Conservation (phyloP, 1,284 basidiomycete species). For the Trichosporon sp. region DNA sequence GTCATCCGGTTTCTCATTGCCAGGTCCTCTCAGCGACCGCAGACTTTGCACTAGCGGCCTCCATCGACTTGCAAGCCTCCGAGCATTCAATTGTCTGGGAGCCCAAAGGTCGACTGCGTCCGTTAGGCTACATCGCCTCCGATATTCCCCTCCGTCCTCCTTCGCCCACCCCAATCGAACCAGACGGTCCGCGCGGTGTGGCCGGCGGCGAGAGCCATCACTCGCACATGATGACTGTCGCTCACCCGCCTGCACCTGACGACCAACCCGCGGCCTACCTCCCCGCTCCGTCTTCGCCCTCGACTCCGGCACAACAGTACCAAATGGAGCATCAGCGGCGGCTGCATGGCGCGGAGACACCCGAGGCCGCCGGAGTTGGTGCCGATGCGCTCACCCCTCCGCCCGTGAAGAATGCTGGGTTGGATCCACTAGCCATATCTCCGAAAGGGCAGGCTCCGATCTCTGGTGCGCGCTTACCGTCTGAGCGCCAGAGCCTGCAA, state of each 20-base stretch:
- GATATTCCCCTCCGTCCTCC: not conserved
- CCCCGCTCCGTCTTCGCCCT: not conserved
- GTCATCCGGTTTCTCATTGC: not conserved
- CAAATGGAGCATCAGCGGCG: slow-evolving; percentile 3
- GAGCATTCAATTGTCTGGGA: slow-evolving; percentile 4
- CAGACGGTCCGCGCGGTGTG: slow-evolving; percentile 14
- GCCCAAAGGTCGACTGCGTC: slow-evolving; percentile 1
- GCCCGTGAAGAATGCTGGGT: not conserved
- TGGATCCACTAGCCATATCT: slow-evolving; percentile 5
- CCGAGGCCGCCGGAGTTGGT: not conserved
- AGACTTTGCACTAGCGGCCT: slow-evolving; percentile 4
- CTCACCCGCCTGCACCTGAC: slow-evolving; percentile 11
- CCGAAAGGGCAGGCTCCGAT: slow-evolving; percentile 12
- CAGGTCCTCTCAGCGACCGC: not conserved
- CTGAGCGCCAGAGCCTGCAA: not conserved
- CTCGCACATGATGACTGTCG: slow-evolving; percentile 15
- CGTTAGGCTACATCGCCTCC: not conserved
- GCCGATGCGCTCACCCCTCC: not conserved
- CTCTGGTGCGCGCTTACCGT: slow-evolving; percentile 6
- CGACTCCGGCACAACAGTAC: not conserved
- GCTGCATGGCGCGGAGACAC: not conserved
- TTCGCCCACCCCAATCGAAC: not conserved
- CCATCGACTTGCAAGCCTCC: slow-evolving; percentile 6
- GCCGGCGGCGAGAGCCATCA: slow-evolving; percentile 12
- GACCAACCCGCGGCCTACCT: not conserved